Evolutionary conservation across 1,139 yeast species (phyloP), one percentile per base, ranked within the genome.

Genomic region (Lodderomyces pseudojiufengensis): DNA sequence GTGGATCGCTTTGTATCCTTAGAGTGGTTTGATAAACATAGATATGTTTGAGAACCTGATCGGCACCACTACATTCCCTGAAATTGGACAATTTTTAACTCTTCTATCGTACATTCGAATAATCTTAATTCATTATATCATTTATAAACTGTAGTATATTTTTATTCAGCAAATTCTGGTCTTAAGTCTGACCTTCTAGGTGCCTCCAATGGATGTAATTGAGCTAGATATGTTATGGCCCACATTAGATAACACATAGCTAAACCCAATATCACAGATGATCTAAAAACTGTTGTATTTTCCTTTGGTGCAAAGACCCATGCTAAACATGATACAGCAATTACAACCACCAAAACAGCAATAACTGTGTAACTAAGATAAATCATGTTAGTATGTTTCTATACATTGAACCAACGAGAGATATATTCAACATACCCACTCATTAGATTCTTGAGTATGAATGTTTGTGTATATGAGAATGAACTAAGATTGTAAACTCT

Each of bases 221-320:
- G 94, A 24, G 81, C 78, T 47, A 86, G 63, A 52, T 84, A 86
- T 6, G 96, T 86, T 48, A 86, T 80, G 21, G 95, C 96, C 96
- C 96, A 87, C 95, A 88, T 85, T 54, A 88, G 70, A 59, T 76
- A 88, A 70, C 88, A 84, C 95, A 88, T 84, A 15, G 95, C 80
- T 54, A 90, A 61, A 3, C 90, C 77, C 46, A 90, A 70, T 37
- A 83, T 80, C 33, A 88, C 78, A 9, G 96, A 85, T 38, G 95
- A 84, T 65, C 97, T 78, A 94, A 95, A 88, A 31, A 90, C 97
- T 24, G 80, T 72, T 42, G 68, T 67, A 51, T 76, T 79, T 42
- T 73, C 72, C 52, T 73, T 74, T 23, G 84, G 83, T 12, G 83
- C 78, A 52, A 72, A 72, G 31, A 67, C 63, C 83, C 84, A 78